Evolutionary conservation across 139 green algal species (phyloP), one percentile per base, ranked within the genome.

Genomic region (Haematococcus lacustris): DNA sequence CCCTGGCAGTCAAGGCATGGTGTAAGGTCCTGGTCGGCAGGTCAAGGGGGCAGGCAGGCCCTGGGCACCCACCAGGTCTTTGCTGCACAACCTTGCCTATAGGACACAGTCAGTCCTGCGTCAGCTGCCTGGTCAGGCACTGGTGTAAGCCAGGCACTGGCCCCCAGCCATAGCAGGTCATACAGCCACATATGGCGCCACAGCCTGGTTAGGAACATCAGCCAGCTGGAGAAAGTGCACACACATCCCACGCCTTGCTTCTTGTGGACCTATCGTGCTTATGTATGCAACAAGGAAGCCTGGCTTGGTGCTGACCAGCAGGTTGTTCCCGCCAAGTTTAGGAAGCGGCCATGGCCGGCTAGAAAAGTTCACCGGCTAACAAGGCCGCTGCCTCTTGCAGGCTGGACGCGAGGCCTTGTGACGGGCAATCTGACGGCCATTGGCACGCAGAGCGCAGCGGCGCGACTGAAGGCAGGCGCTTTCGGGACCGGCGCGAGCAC

Each of bases 401-500:
- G 63, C 21, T 69, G 63, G 63, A 51, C 35, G 2, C 63, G 63
- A 25, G 63, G 63, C 38, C 37, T 69, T 2, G 21, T 21, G 30
- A 6, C 30, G 34, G 30, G 17, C 7, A 37, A 69, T 3, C 63
- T 69, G 37, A 21, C 17, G 4, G 63, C 63, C 3, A n/a, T 23
- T 21, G 34, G 35, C 63, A 69, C 63, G 13, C 63, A 35, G 3
- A 40, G 33, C 37, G 26, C 63, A 34, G 63, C 37, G 37, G 34
- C 63, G 21, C 63, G 63, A 2, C 37, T 69, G 35, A 4, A 21
- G 2, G 63, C 63, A 3, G 63, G 63, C 6, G 63, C 63, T 2
- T 69, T 69, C 32, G 63, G 63, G 37, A 69, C 63, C 3, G 63
- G 63, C 35, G 63, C 63, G 5, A 51, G 37, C 35, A 51, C 35